These are phyloP conservation scores for Scedosporium apiospermum DNA, from an alignment of 2,329 filamentous ascomycete genomes.

Conservation along the genomic window DNA sequence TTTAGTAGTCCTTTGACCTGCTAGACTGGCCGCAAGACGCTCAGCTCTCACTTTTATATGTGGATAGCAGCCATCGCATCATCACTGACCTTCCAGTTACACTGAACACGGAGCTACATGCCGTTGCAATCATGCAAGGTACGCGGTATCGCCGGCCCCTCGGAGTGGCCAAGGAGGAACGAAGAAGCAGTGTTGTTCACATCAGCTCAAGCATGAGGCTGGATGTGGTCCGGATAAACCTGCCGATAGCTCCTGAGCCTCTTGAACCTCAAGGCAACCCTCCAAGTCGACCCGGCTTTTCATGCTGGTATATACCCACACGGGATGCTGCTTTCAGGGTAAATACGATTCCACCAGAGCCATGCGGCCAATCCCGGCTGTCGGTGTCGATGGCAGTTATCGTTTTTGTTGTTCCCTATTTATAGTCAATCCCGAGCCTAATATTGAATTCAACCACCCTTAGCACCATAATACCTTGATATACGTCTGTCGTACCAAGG, in stretches of 20 bases:
- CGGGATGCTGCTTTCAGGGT: not conserved
- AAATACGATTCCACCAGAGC: not conserved
- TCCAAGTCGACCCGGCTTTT: not conserved
- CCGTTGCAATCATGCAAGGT: not conserved
- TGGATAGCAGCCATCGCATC: not conserved
- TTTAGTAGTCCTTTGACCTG: not conserved
- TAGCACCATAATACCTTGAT: not conserved
- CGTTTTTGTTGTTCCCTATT: not conserved
- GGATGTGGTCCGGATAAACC: slow-evolving; percentile 5
- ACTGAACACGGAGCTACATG: not conserved
- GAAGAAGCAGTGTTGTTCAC: not conserved
- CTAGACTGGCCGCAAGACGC: not conserved
- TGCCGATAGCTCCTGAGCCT: not conserved
- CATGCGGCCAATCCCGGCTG: not conserved
- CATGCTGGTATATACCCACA: not conserved
- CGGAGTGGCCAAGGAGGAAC: not conserved
- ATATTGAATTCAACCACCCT: slow-evolving; percentile 1
- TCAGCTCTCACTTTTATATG: not conserved
- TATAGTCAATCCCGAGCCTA: slow-evolving; percentile 4
- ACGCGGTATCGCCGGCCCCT: not conserved
- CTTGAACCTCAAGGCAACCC: not conserved
- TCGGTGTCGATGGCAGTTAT: not conserved
- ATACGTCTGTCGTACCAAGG: not conserved
- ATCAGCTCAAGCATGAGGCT: not conserved
- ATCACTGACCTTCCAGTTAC: not conserved